Percentiles rank a stretch among this genome's conserved stretches.
Conservation (phyloP, 345 rosid genomes). For the Pugionium dolabratum region DNA sequence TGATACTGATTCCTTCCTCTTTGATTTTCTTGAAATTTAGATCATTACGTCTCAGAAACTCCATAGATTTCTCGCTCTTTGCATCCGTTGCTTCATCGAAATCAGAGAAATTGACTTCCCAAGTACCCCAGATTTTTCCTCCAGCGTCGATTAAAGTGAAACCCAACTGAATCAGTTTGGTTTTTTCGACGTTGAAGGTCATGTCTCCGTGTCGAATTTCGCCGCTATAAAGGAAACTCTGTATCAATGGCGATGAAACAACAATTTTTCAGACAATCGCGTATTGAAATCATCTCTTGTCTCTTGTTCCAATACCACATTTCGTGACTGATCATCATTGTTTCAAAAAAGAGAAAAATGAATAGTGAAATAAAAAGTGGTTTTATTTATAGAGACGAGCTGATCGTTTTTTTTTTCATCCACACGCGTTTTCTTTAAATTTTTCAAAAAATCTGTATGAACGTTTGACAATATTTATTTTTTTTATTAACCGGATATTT, state of each 20-base stretch:
- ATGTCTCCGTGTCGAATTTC: background rate
- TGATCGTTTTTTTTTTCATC: too few species aligned
- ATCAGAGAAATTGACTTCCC: constrained; percentile 29
- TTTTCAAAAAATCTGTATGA: too few species aligned
- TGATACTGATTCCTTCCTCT: too few species aligned
- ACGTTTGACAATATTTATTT: too few species aligned
- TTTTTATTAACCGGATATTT: too few species aligned
- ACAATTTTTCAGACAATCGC: background rate
- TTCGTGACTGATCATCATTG: background rate
- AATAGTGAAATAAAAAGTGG: too few species aligned
- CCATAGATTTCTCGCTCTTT: background rate
- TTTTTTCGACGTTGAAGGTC: constrained; percentile 7
- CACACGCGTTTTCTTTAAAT: too few species aligned
- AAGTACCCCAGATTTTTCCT: background rate
- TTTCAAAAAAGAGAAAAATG: too few species aligned
- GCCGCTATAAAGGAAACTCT: background rate
- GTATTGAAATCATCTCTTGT: background rate
- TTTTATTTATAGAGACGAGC: too few species aligned
- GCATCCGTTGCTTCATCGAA: background rate
- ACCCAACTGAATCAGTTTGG: constrained; percentile 26
- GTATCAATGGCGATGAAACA: constrained; percentile 19
- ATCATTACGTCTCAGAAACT: background rate
- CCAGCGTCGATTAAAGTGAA: background rate
- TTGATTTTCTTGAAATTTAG: too few species aligned
- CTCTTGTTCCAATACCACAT: constrained; percentile 5